Evolutionary conservation across 805 yeast genomes (phyloP).

Genomic region (Kodamaea nitidulidarum): DNA sequence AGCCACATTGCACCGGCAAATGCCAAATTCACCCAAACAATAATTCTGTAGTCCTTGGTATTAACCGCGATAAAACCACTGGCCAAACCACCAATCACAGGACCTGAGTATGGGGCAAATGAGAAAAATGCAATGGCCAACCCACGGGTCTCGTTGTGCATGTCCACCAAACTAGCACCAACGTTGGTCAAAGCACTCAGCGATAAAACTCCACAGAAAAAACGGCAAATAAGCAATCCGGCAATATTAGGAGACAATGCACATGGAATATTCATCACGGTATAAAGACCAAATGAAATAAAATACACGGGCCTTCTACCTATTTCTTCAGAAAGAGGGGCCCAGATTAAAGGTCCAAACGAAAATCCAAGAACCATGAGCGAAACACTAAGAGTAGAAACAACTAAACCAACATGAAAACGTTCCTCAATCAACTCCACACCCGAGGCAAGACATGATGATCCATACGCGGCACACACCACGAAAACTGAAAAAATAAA

Average conservation of each 20-base stretch:
- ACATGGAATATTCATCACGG: conserved; percentile 80
- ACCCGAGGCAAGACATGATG: conserved; percentile 88
- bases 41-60: conserved; percentile 62
- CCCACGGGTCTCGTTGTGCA: conserved; percentile 80
- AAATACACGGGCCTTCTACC: conserved; percentile 85
- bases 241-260: conserved; percentile 82
- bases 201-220: conserved; percentile 82
- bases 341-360: conserved; percentile 85
- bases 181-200: conserved; percentile 81
- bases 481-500: conserved; percentile 65
- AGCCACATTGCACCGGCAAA: conserved; percentile 86
- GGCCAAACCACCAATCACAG: conserved; percentile 83
- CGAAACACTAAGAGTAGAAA: conserved; percentile 74
- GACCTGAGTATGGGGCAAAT: conserved; percentile 90
- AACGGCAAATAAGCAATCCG: conserved; percentile 74
- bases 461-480: conserved; percentile 88
- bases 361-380: conserved; percentile 87
- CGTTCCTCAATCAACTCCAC: conserved; percentile 61
- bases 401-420: conserved; percentile 71
- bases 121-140: conserved; percentile 88
- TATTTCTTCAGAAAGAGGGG: conserved; percentile 79
- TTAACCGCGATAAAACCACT: conserved; percentile 80
- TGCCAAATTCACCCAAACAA: conserved; percentile 91
- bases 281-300: conserved; percentile 68
- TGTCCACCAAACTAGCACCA: conserved; percentile 88